Conservation (phyloP, 2,329 filamentous ascomycete species). For the Stemphylium beticola region DNA sequence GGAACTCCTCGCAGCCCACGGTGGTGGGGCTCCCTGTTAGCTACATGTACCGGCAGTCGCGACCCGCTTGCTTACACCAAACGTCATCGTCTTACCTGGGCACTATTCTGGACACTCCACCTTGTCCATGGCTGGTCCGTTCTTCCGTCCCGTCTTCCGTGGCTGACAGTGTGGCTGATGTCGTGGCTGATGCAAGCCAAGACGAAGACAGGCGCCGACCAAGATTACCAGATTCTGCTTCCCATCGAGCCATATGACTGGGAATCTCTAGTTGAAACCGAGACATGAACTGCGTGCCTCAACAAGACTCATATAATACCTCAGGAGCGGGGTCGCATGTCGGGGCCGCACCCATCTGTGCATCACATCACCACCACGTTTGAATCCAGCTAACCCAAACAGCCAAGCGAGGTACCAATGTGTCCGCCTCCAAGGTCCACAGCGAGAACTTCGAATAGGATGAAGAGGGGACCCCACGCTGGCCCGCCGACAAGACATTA, state of each 20-base stretch:
- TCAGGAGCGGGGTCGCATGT: no score
- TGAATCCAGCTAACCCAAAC: no score
- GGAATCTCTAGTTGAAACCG: no score
- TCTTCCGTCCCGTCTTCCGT: slow-evolving; percentile 4
- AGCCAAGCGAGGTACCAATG: no score
- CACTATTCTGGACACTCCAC: not conserved
- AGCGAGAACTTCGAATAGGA: no score
- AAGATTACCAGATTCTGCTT: no score
- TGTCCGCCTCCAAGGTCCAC: no score
- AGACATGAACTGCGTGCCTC: no score
- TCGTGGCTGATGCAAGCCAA: slow-evolving; percentile 11
- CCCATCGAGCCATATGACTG: no score
- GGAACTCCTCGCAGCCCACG: not conserved
- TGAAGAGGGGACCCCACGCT: not conserved
- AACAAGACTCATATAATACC: no score
- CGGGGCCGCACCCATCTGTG: no score
- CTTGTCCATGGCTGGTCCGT: slow-evolving; percentile 1
- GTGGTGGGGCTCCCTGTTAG: slow-evolving; percentile 3
- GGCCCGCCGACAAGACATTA: not conserved
- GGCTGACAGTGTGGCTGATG: slow-evolving; percentile 4
- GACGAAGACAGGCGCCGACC: not conserved
- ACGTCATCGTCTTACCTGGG: not conserved
- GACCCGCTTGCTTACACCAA: slow-evolving; percentile 1
- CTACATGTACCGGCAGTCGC: slow-evolving; percentile 4
- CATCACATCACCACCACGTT: no score